A percentile compares a stretch with the other conserved stretches of the same genome.
Evolutionary conservation across 257 asterid species (phyloP).

Genomic region (Nicotiana paniculata): DNA sequence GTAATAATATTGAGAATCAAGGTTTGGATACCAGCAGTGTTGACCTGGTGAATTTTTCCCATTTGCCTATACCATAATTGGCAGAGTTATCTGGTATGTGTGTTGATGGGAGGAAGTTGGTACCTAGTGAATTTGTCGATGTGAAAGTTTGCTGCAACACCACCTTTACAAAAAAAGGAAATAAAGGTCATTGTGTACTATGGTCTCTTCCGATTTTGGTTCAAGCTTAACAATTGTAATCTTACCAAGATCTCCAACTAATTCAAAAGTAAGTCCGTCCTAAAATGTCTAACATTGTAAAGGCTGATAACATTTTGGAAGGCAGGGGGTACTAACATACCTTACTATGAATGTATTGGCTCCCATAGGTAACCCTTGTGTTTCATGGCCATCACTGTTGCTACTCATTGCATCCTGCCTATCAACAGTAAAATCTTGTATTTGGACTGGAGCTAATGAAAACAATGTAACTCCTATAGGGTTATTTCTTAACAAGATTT

Average conservation of each 20-base stretch:
- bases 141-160: not conserved
- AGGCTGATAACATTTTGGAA: not conserved
- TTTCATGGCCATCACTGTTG: not conserved
- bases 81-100: not conserved
- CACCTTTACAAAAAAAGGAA: not conserved
- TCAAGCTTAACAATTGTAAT: not conserved
- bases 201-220: not conserved
- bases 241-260: not conserved
- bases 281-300: not conserved
- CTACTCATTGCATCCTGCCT: not conserved
- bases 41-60: not conserved
- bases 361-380: not conserved
- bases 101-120: not conserved
- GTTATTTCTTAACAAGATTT: conserved; percentile 8
- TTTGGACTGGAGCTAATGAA: not conserved
- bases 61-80: not conserved
- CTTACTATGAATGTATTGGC: not conserved
- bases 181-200: not conserved
- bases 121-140: not conserved
- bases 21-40: not conserved
- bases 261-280: not conserved
- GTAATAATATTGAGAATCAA: not conserved
- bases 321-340: not conserved
- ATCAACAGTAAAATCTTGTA: not conserved
- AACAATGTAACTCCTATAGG: not conserved